Evolutionary conservation across 768 basidiomycete genomes (phyloP).

Genomic region (Cytidiella melzeri): DNA sequence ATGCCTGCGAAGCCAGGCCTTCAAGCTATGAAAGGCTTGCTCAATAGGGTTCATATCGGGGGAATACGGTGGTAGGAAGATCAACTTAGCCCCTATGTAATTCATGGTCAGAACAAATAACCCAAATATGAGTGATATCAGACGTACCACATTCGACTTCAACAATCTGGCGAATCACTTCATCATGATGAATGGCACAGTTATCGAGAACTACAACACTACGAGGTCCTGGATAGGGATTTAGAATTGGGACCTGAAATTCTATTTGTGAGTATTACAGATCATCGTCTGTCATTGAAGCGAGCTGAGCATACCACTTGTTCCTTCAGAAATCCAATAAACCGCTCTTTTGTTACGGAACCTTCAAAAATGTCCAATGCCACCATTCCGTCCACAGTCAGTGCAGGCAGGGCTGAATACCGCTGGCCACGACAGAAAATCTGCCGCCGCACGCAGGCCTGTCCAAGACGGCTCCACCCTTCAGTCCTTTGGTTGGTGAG

Average conservation of each 20-base stretch:
- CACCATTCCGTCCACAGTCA: slow-evolving; percentile 11
- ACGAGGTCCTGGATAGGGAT: slow-evolving; percentile 27
- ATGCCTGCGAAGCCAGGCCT: slow-evolving; percentile 25
- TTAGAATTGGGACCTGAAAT: slow-evolving; percentile 3
- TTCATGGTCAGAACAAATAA: neutral
- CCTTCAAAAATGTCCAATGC: slow-evolving; percentile 12
- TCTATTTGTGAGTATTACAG: slow-evolving; percentile 23
- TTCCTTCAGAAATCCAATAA: slow-evolving; percentile 25
- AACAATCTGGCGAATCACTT: slow-evolving; percentile 27
- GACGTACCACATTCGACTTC: slow-evolving; percentile 15
- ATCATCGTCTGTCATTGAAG: slow-evolving; percentile 20
- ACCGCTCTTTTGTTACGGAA: slow-evolving; percentile 25
- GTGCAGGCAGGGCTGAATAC: slow-evolving; percentile 15
- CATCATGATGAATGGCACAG: slow-evolving; percentile 35
- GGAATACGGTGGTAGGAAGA: slow-evolving; percentile 25
- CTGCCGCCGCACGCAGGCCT: slow-evolving; percentile 6
- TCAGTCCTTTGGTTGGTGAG: slow-evolving; percentile 4
- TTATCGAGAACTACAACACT: slow-evolving; percentile 37
- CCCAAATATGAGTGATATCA: slow-evolving; percentile 3
- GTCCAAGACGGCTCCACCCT: slow-evolving; percentile 11
- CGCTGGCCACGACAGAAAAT: slow-evolving; percentile 11
- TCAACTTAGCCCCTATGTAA: slow-evolving; percentile 14
- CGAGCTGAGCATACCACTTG: slow-evolving; percentile 13
- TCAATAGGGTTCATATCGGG: slow-evolving; percentile 34
- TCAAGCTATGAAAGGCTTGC: slow-evolving; percentile 27